Evolutionary conservation across 2,329 filamentous ascomycete species (phyloP), one percentile per base, ranked within the genome.

Genomic region (Grosmannia serpens): DNA sequence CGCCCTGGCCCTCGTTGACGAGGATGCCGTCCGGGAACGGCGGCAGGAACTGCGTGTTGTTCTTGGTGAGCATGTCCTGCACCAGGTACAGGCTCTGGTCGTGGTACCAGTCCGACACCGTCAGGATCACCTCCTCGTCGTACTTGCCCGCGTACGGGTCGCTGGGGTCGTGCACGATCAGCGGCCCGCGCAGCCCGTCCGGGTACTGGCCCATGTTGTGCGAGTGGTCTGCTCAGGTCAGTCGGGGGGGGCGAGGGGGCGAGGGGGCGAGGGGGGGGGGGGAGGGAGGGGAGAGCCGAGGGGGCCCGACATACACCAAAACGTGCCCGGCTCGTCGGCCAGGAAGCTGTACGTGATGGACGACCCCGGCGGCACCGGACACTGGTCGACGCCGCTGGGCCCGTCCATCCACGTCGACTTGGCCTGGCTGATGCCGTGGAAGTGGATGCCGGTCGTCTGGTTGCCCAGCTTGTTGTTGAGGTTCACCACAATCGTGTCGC

Each of bases 131-230:
- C 66, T 87, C 82, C 53, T 83, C 77, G 51, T 85, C 81, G 59
- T 80, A 83, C 31, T 77, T 64, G 53, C 71, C 71, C 11, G 70
- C 65, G 64, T 80, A 83, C 1, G 81, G 81, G 31, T 80, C 73
- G 0, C 76, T 67, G 0, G 76, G 76, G 63, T 86, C 83, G 55
- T 83, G 77, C 15, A 87, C 74, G 58, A 87, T 80, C 49, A 87
- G 65, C 0, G 81, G 72, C 1, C 81, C 83, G 22, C 84, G 80
- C 51, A 86, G 73, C n/a, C 84, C 84, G 67, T 87, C 84, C 0
- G 84, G 82, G 64, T 86, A 87, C 65, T 86, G 83, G 2, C 78
- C 82, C 70, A 78, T 77, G 58, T 78, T 75, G 67, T 87, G 85
- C 1, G 81, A 84, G 69, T 88, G 85, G 62, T 86, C 72, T 76